These are phyloP conservation scores for Pichia rugopelliculosa DNA, from an alignment of 805 yeast genomes.

Conservation along the genomic window DNA sequence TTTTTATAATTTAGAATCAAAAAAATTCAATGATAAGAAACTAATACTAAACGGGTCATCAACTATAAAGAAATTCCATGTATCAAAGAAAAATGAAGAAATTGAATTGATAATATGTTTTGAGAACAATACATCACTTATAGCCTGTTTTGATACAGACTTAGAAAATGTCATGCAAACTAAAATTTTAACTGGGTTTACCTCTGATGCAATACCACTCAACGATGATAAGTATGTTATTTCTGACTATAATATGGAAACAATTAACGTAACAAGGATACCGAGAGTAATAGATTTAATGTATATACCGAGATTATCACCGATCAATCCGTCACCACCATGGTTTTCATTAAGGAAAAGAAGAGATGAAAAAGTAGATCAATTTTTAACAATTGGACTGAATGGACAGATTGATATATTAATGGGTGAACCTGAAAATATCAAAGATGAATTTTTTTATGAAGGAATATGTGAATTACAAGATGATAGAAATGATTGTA, in stretches of 20 bases:
- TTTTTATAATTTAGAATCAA: neutral
- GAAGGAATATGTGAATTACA: neutral
- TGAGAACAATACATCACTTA: neutral
- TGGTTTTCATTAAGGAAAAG: conserved; percentile 20
- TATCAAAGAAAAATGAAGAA: neutral
- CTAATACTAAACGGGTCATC: neutral
- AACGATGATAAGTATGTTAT: neutral
- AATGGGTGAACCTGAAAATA: neutral
- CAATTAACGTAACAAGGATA: conserved; percentile 25
- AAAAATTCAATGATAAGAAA: neutral
- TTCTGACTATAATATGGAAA: conserved; percentile 16
- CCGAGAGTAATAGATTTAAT: conserved; percentile 26
- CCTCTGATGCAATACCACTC: conserved; percentile 4
- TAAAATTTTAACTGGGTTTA: conserved; percentile 3
- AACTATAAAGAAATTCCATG: neutral
- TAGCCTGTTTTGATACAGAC: neutral
- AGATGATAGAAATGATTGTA: neutral
- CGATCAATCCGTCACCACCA: conserved; percentile 20
- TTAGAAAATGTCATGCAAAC: neutral
- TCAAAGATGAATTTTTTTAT: neutral
- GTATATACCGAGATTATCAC: conserved; percentile 25
- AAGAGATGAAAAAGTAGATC: conserved; percentile 7
- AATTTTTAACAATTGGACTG: conserved; percentile 30
- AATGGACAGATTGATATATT: conserved; percentile 30
- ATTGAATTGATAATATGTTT: neutral